Base-by-base conservation (phyloP, 1,139 yeast species). In the Candida labiduridarum region DNA sequence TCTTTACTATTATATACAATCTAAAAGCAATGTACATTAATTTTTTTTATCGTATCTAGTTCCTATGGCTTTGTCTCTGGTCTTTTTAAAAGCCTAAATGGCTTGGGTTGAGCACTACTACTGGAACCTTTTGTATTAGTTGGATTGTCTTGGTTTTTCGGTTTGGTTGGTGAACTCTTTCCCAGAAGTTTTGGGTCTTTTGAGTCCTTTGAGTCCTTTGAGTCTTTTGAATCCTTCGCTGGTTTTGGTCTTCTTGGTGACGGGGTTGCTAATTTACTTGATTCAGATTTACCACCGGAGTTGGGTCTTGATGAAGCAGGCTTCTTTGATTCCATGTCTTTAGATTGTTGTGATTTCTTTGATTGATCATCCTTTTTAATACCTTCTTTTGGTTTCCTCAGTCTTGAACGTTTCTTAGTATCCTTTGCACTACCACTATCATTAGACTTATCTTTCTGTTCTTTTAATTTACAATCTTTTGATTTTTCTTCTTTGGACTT, bases 221-320 rank as follows among this genome's bases (percentile, higher is more conserved):
- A 19, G 27, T 41, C 43, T 14, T 27, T 41, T 16, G 27, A 12
- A 3, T 19, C 22, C 4, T 19, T 19, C n/a, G 39, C 19, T 15
- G 44, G 9, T 30, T 41, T 41, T 41, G 44, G 34, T 41, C n/a
- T 18, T 15, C 35, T 41, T 29, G 43, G 35, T 15, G 34, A 14
- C 30, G 44, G 27, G n/a, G 16, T 25, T 25, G 22, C 22, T 19
- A 4, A 19, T 27, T 41, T 30, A 41, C 12, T 41, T 3, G 41
- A 22, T n/a, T 38, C 41, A 19, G 41, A 2, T 22, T 22, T 38
- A 4, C 31, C 7, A n/a, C 31, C 5, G 5, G 41, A n/a, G 5
- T 22, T 22, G 14, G 22, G 18, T 14, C 22, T 38, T 38, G 41
- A 35, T 15, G 19, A 35, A 33, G 14, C 8, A 2, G 38, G 38